Percentiles rank a stretch among this genome's conserved stretches.
Conservation (phyloP, 768 basidiomycete species). For the Lactarius deliciosus region DNA sequence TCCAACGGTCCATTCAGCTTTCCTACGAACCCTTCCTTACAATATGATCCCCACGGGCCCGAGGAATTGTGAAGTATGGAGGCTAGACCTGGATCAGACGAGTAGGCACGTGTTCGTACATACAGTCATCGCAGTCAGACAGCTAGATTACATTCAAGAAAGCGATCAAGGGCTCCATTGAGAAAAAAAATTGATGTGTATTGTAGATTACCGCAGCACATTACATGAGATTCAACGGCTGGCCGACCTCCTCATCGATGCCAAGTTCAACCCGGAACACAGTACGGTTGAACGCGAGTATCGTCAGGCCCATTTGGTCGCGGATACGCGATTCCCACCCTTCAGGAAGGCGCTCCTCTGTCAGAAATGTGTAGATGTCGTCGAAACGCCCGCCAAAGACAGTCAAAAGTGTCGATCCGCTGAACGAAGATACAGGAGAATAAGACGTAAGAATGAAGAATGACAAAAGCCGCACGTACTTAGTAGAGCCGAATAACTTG, state of each 20-base stretch:
- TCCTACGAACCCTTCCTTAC: too few relatives aligned
- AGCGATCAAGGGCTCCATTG: background rate
- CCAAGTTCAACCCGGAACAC: slow-evolving; percentile 36
- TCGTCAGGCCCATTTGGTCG: slow-evolving; percentile 56
- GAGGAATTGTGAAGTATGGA: slow-evolving; percentile 23
- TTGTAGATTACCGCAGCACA: background rate
- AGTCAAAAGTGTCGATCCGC: slow-evolving; percentile 60
- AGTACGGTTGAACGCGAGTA: slow-evolving; percentile 51
- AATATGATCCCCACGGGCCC: background rate
- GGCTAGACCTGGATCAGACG: background rate
- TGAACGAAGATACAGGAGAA: slow-evolving; percentile 30
- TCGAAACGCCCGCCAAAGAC: slow-evolving; percentile 66
- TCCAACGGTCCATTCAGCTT: too few relatives aligned
- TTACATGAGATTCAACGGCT: slow-evolving; percentile 15
- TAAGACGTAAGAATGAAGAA: slow-evolving; percentile 1
- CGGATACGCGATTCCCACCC: slow-evolving; percentile 67
- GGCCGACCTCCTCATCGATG: slow-evolving; percentile 34
- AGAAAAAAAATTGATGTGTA: background rate
- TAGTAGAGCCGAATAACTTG: slow-evolving; percentile 62
- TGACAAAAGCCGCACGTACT: slow-evolving; percentile 44
- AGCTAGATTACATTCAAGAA: background rate
- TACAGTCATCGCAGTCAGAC: slow-evolving; percentile 5
- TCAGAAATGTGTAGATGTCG: slow-evolving; percentile 54
- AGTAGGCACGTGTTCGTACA: slow-evolving; percentile 8
- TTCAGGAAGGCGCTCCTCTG: slow-evolving; percentile 67